Conservation (phyloP, 352 stramenopile genomes). For the Peronosclerospora sorghi region DNA sequence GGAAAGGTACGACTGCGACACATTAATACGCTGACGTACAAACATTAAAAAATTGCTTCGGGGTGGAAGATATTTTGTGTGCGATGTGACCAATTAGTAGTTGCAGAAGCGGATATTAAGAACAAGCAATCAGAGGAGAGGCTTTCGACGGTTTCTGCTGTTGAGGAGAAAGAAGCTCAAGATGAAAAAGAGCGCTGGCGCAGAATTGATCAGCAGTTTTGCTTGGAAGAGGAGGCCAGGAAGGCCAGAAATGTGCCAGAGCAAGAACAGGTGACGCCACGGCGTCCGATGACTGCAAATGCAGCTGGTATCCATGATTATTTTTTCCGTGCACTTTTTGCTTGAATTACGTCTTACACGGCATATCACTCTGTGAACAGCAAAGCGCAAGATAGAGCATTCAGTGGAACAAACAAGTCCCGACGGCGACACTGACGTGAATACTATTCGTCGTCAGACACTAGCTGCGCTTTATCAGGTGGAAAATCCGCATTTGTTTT, state of each 20-base stretch:
- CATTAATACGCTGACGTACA: neutral
- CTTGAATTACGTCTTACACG: neutral
- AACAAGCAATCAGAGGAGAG: slow-evolving; percentile 34
- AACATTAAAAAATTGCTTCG: neutral
- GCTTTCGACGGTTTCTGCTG: slow-evolving; percentile 28
- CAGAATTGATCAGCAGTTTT: slow-evolving; percentile 52
- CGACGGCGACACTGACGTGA: slow-evolving; percentile 31
- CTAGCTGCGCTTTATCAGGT: slow-evolving; percentile 64
- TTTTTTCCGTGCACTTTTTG: neutral
- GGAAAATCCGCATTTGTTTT: slow-evolving; percentile 43
- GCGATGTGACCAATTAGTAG: slow-evolving; percentile 57
- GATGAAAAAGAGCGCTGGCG: slow-evolving; percentile 25
- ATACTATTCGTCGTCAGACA: slow-evolving; percentile 37
- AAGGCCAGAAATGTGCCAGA: slow-evolving; percentile 35
- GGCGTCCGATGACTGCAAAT: slow-evolving; percentile 2
- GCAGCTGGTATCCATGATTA: slow-evolving; percentile 18
- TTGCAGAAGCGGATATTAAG: slow-evolving; percentile 63
- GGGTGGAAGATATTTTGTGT: slow-evolving; percentile 59
- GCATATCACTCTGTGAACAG: slow-evolving; percentile 1
- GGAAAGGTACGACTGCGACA: slow-evolving; percentile 23
- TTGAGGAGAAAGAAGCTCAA: slow-evolving; percentile 31
- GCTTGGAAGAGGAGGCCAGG: slow-evolving; percentile 56
- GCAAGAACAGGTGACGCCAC: slow-evolving; percentile 16
- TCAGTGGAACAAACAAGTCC: slow-evolving; percentile 4
- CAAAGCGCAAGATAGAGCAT: slow-evolving; percentile 45